Percentiles rank a stretch among this genome's conserved stretches.
These are phyloP conservation scores for Trichophyton verrucosum DNA, from an alignment of 2,329 filamentous ascomycete genomes.

Conservation along the genomic window DNA sequence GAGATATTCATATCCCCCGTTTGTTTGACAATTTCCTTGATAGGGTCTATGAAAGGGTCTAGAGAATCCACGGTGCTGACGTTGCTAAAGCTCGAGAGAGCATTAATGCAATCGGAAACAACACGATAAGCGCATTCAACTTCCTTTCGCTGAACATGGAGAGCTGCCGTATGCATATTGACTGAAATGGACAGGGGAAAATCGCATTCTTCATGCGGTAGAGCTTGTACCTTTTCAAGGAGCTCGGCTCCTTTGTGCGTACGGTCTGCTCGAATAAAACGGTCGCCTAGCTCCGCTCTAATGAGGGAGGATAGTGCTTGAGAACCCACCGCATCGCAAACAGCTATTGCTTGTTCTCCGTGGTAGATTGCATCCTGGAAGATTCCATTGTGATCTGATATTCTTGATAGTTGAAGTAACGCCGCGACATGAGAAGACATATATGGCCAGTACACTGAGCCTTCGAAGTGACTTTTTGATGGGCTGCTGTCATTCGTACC, in stretches of 20 bases:
- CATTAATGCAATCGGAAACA: slow-evolving; percentile 38
- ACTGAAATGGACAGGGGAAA: slow-evolving; percentile 43
- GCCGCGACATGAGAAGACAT: slow-evolving; percentile 61
- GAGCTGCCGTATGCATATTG: slow-evolving; percentile 31
- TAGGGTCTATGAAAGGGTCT: slow-evolving; percentile 16
- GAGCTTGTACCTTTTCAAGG: slow-evolving; percentile 44
- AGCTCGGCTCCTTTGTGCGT: slow-evolving; percentile 43
- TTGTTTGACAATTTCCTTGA: slow-evolving; percentile 30
- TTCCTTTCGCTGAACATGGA: slow-evolving; percentile 35
- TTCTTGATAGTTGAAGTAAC: slow-evolving; percentile 58
- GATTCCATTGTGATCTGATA: slow-evolving; percentile 75
- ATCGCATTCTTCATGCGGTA: slow-evolving; percentile 39
- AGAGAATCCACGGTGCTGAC: slow-evolving; percentile 15
- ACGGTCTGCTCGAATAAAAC: slow-evolving; percentile 40
- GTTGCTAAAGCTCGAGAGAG: slow-evolving; percentile 20
- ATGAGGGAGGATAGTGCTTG: slow-evolving; percentile 41
- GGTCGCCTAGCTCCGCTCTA: slow-evolving; percentile 35
- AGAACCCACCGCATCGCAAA: slow-evolving; percentile 57
- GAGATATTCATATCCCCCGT: slow-evolving; percentile 32
- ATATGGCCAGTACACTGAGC: slow-evolving; percentile 67
- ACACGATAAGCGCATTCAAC: slow-evolving; percentile 34
- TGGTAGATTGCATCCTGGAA: slow-evolving; percentile 83
- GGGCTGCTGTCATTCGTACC: slow-evolving; percentile 21
- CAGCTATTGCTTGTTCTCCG: slow-evolving; percentile 66
- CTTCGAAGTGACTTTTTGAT: slow-evolving; percentile 33